Base-by-base conservation (phyloP, 768 basidiomycete genomes). In the Boletus rubropictus region DNA sequence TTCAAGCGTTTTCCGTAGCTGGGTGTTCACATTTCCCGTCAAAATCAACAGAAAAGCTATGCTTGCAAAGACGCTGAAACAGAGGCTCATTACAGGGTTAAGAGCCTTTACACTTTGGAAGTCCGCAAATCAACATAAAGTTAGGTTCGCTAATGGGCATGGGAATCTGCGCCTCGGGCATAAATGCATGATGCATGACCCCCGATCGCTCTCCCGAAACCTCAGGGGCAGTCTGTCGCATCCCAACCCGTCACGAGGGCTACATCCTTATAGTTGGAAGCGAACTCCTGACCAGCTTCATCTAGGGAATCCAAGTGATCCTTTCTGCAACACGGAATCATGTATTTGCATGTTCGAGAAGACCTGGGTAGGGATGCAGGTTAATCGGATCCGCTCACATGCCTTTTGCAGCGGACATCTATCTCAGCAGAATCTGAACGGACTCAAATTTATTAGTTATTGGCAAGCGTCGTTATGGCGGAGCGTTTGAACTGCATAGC, bases 331-430 rank as follows among this genome's bases (percentile, higher is more conserved):
- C 45, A 74, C 72, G 50, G 86, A 87, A 56, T 83, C 77, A 53
- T 76, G 72, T 67, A n/a, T n/a, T n/a, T n/a, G n/a, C n/a, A n/a
- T n/a, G 60, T 89, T 89, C 2, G 73, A 67, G 72, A 69, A 5
- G 82, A 81, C 62, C 87, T 87, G 5, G 85, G 84, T 0, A 88
- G 67, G 2, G 17, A 41, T 8, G 28, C 9, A 24, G 39, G 25
- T 39, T n/a, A 17, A n/a, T 39, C 38, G 24, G 50, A 39, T 36
- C 38, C 24, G 17, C 5, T 38, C 28, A 29, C 48, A 42, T 46
- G 81, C 87, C 72, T 86, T 84, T 63, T 92, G 86, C n/a, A 92
- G 65, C 10, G 80, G 82, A 34, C 45, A 57, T 48, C 57, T 52
- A 57, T 49, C 57, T 52, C 24, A 89, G 68, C 32, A 87, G 68